Base-by-base conservation (phyloP, 2,329 filamentous ascomycete species). In the Elsinoe batatas region DNA sequence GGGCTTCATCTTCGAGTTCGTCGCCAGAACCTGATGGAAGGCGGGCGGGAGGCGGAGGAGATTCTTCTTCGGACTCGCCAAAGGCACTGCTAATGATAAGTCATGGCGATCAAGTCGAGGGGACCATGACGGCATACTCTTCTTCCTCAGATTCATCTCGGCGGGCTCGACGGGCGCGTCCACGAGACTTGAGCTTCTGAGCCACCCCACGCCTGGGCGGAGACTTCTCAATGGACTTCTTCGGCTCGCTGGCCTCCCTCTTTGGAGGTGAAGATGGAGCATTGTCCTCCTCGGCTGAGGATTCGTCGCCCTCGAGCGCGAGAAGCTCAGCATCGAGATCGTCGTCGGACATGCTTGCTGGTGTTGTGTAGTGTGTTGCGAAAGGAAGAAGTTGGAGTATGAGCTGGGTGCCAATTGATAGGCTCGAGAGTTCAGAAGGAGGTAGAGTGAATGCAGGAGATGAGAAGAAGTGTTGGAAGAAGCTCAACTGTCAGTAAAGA, bases 241-340 rank as follows among this genome's bases (percentile, higher is more conserved):
- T 64, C 59, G 71, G 73, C 3, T 70, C 69, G 61, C 68, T 68
- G 60, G 61, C 59, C 64, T 66, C 55, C 57, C 70, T 63, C 60
- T 76, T 72, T 59, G 77, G 74, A 59, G 81, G 79, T 53, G 76
- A 75, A 46, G 81, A 79, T 36, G 72, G 76, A 61, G 77, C 74
- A 64, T 81, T 61, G 33, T 67, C 64, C 56, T 71, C 68, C 61
- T 79, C 77, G 60, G 77, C 76, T 51, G 74, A 77, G 58, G 74
- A 73, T 57, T 71, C 69, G 64, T 76, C 85, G 65, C 89, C 93
- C 55, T 91, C 93, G 61, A 97, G 83, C 66, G 88, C 91, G 61
- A 97, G 85, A 62, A 97, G 84, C 75, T 96, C 91, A 64, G 91
- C 90, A 68, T 97, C 91, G 62, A 96, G 80, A 57, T 75, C 73